Percentiles rank a stretch among this genome's conserved stretches.
Conservation (phyloP, 192 early-diverging fungal genomes). For the Entomortierella parvispora region DNA sequence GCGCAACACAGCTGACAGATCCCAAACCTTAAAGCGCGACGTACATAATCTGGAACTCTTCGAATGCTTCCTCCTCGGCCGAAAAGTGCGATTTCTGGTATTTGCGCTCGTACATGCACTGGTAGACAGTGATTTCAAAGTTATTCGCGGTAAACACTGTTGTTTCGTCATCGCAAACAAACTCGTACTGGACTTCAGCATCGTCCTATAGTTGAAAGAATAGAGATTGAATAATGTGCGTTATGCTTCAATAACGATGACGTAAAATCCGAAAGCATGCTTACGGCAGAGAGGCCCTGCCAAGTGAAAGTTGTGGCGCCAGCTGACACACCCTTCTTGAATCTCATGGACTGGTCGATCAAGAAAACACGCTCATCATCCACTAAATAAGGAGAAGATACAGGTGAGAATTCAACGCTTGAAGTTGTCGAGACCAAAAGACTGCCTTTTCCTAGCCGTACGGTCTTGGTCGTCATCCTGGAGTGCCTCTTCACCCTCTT, state of each 20-base stretch:
- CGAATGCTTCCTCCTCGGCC: constrained; percentile 62
- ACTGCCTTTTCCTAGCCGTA: not conserved
- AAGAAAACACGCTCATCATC: constrained; percentile 80
- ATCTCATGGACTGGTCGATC: constrained; percentile 66
- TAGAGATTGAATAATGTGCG: not conserved
- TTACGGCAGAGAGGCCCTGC: constrained; percentile 62
- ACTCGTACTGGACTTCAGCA: constrained; percentile 54
- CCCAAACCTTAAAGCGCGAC: too few species aligned
- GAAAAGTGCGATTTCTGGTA: constrained; percentile 55
- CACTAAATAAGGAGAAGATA: constrained; percentile 11
- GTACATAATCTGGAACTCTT: constrained; percentile 57
- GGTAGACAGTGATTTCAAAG: constrained; percentile 71
- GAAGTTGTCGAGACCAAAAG: not conserved
- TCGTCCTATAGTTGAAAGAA: constrained; percentile 38
- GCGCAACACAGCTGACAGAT: too few species aligned
- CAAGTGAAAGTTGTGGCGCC: constrained; percentile 59
- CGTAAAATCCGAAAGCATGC: not conserved
- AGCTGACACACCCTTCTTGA: constrained; percentile 52
- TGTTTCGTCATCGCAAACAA: constrained; percentile 56
- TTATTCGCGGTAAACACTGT: constrained; percentile 46
- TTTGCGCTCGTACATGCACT: constrained; percentile 73
- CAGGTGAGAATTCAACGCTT: not conserved
- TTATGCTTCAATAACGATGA: constrained; percentile 1
- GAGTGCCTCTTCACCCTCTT: constrained; percentile 79
- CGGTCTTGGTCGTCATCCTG: constrained; percentile 62